Percentiles rank a stretch among this genome's conserved stretches.
Evolutionary conservation across 2,329 filamentous ascomycete species (phyloP).

Genomic region (Ceratocystis smalleyi): DNA sequence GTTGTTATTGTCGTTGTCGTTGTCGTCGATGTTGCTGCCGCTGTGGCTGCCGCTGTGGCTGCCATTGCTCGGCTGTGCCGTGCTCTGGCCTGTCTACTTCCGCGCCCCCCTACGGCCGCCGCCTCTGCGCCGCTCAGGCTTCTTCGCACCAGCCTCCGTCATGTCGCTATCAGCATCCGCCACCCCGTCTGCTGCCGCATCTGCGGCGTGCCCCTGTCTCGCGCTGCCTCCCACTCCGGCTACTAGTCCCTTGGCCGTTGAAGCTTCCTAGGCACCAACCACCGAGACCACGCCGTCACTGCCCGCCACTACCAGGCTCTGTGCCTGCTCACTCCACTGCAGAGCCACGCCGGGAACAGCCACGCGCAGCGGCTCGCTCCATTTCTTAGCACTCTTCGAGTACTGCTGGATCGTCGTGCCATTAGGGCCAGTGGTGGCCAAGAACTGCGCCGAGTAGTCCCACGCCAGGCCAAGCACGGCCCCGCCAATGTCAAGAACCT

Average conservation of each 20-base stretch:
- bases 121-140: not conserved
- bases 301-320: constrained; percentile 59
- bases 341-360: constrained; percentile 58
- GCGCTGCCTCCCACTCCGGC: not conserved
- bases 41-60: not conserved
- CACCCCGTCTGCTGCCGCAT: too few relatives aligned
- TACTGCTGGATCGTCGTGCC: constrained; percentile 84
- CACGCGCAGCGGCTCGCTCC: constrained; percentile 71
- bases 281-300: constrained; percentile 60
- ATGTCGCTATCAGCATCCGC: not conserved
- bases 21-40: not conserved
- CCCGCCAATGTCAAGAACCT: constrained; percentile 72
- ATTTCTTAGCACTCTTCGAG: constrained; percentile 69
- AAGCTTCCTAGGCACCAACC: constrained; percentile 31
- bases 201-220: not conserved
- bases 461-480: constrained; percentile 63
- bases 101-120: not conserved
- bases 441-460: constrained; percentile 92
- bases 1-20: not conserved
- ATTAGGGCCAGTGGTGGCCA: constrained; percentile 64
- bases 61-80: not conserved
- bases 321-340: constrained; percentile 61
- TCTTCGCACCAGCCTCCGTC: not conserved
- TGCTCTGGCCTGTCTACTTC: not conserved
- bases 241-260: not conserved